Evolutionary conservation across 345 rosid genomes (phyloP), one percentile per base, ranked within the genome.

Genomic region (Gossypium herbaceum): DNA sequence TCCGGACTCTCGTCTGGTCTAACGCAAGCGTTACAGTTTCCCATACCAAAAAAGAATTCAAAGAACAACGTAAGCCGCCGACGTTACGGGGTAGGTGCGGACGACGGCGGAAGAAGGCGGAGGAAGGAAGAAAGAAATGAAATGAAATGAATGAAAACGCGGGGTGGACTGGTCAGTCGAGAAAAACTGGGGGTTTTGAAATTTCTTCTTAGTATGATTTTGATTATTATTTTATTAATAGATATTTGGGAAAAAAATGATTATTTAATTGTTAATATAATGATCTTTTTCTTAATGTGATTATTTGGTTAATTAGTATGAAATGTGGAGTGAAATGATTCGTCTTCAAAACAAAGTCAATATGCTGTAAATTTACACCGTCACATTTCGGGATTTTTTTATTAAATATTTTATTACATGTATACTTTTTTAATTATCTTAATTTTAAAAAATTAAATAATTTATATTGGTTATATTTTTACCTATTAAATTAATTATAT

Each of bases 1-100:
- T 77, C 77, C 19, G 79, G 76, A 9, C 86, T 76, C 5, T 85
- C 65, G 71, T 86, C 83, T 13, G 94, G 90, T 61, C 88, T 86
- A 27, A 92, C 89, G 71, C 98, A 94, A 41, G 84, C 87, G 93
- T 85, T 90, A 73, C 98, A 94, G 88, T 94, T 94, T 48, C 98
- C 98, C 98, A 94, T 94, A 44, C 44, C 43, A 15, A 44, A 55
- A 19, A 75, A 61, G n/a, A 47, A 55, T 9, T 4, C 4, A 29
- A 17, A 19, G 7, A 43, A 12, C 11, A 68, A 7, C 57, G 25
- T 12, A 20, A 44, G 1, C 9, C 55, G 39, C 9, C 58, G 19
- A 3, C 41, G 56, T 8, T 15, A 4, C 1, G 57, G 55, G 44
- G 15, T 72, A 13, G 39, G 29, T 43, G 75, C 45, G 11, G 75